Percentiles rank a stretch among this genome's conserved stretches.
These are phyloP conservation scores for Sporothrix brasiliensis DNA, from an alignment of 2,329 filamentous ascomycete genomes.

Conservation along the genomic window DNA sequence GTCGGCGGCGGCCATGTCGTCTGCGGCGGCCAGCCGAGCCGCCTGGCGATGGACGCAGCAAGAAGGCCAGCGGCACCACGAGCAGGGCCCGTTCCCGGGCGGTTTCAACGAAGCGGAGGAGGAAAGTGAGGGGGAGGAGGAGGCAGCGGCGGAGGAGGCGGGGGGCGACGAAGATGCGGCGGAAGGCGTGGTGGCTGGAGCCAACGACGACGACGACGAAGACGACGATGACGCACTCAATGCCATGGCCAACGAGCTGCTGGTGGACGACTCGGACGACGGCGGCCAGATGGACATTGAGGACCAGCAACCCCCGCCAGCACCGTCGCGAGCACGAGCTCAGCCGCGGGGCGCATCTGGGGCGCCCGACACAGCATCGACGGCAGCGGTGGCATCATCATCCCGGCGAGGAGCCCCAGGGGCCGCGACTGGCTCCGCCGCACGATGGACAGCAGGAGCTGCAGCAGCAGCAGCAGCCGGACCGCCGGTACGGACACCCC, in stretches of 20 bases:
- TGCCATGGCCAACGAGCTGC: slow-evolving; percentile 7
- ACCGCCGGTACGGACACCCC: slow-evolving; percentile 17
- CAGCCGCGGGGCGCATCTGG: neutral
- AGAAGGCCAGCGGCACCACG: slow-evolving; percentile 29
- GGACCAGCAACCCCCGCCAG: slow-evolving; percentile 25
- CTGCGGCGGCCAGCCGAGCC: slow-evolving; percentile 25
- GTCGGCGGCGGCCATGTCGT: slow-evolving; percentile 30
- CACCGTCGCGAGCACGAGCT: slow-evolving; percentile 8
- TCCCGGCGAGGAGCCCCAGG: slow-evolving; percentile 1
- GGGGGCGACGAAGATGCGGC: neutral
- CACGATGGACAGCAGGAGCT: neutral
- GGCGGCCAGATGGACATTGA: slow-evolving; percentile 34
- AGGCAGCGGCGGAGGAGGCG: neutral
- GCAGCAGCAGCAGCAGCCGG: neutral
- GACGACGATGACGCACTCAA: neutral
- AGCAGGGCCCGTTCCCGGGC: slow-evolving; percentile 28
- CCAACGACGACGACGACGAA: slow-evolving; percentile 23
- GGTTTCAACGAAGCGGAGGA: slow-evolving; percentile 36
- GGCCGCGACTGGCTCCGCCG: neutral
- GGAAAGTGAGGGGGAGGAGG: slow-evolving; percentile 17
- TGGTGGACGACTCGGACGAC: slow-evolving; percentile 28
- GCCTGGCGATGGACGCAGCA: slow-evolving; percentile 31
- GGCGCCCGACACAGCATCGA: neutral
- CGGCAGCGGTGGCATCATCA: neutral
- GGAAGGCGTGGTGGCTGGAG: neutral